Base-by-base conservation (phyloP, 169 alveolate species). In the Theileria luwenshuni region DNA sequence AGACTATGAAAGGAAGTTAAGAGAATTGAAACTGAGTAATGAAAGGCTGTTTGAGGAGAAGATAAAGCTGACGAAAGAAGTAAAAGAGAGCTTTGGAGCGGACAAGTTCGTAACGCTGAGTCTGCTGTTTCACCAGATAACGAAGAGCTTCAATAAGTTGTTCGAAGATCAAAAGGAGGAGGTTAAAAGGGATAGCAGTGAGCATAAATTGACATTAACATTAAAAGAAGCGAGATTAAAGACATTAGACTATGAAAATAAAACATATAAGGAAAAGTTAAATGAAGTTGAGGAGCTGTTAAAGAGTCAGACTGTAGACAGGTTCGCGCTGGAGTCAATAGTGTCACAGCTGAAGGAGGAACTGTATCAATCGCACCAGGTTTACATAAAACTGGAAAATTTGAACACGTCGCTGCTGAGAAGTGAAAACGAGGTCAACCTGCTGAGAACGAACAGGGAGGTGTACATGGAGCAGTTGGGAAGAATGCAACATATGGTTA, bases 391-490 rank as follows among this genome's bases (percentile, higher is more conserved):
- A 72, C 74, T 79, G 43, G 38, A 54, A 21, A 71, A 72, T 47
- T 76, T 67, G 59, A 28, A 63, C 25, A 33, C 62, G 23, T 38
- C 52, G 13, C 32, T 79, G 30, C 49, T 49, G 64, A 54, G 41
- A 8, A 71, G 68, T 23, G 67, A 52, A 12, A 33, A 70, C 65
- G 87, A 79, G 33, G 60, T 79, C 32, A 67, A 70, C 60, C 19
- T 41, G 60, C 23, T 79, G 71, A 69, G 52, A 1, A 56, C 76
- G 38, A 70, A 42, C 47, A 60, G 74, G 21, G 28, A 52, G 21
- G 30, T 72, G 19, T 59, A 33, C n/a, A 49, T 45, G 56, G 87
- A 79, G 58, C 87, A 79, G 73, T 59, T 79, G 30, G 65, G 68
- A 13, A 65, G 64, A 17, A 51, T 79, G 64, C 54, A 79, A 49